Conservation (phyloP, 192 early-diverging fungal genomes). For the Gorgonomyces haynaldii region DNA sequence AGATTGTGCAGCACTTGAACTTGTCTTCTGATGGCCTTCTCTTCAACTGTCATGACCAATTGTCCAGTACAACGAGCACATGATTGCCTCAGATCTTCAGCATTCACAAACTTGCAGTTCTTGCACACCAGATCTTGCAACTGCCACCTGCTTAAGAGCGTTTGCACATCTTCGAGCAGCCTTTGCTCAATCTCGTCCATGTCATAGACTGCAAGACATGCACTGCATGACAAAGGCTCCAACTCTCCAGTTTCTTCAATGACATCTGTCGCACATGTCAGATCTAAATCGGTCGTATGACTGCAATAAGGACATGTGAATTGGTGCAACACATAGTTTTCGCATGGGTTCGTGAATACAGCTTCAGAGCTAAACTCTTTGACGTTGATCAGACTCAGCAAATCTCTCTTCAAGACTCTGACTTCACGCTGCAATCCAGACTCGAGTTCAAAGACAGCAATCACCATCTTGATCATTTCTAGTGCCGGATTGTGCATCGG, state of each 20-base stretch:
- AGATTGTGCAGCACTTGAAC: conserved; percentile 47
- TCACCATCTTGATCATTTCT: conserved; percentile 71
- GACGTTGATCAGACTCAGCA: conserved; percentile 55
- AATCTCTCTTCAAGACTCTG: conserved; percentile 67
- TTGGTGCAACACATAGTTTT: conserved; percentile 60
- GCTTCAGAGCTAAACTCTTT: conserved; percentile 70
- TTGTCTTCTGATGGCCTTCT: conserved; percentile 42
- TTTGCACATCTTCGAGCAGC: conserved; percentile 62
- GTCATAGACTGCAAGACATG: conserved; percentile 72
- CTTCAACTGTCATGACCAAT: conserved; percentile 36
- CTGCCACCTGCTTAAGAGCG: conserved; percentile 63
- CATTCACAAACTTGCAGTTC: conserved; percentile 70
- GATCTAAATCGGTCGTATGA: conserved; percentile 75
- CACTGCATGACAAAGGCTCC: conserved; percentile 4
- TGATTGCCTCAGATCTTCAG: conserved; percentile 58
- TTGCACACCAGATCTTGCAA: conserved; percentile 76
- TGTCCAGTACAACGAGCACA: conserved; percentile 64
- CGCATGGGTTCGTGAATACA: conserved; percentile 72
- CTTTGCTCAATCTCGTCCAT: conserved; percentile 65
- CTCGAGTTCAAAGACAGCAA: conserved; percentile 71
- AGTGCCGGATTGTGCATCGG: conserved; percentile 57
- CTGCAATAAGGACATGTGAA: conserved; percentile 85
- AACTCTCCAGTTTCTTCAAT: conserved; percentile 13
- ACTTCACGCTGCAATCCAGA: conserved; percentile 58
- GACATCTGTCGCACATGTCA: conserved; percentile 66